Evolutionary conservation across 1,284 basidiomycete genomes (phyloP).

Genomic region (Schizopora paradoxa): DNA sequence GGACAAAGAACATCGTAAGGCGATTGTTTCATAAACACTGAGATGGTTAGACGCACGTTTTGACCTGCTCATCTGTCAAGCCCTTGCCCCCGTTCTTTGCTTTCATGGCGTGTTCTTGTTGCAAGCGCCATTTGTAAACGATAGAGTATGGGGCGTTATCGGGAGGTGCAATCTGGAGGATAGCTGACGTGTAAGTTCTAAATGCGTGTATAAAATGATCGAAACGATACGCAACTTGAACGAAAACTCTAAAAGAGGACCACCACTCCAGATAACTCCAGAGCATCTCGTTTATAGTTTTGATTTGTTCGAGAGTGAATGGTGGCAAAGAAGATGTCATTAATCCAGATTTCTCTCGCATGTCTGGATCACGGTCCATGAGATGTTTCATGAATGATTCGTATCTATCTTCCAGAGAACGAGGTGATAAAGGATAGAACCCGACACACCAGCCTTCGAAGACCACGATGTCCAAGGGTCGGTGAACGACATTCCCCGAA

Average conservation of each 20-base stretch:
- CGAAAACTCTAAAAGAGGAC: conserved; percentile 59
- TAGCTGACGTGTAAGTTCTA: background rate
- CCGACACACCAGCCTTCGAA: conserved; percentile 85
- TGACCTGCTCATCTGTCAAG: conserved; percentile 80
- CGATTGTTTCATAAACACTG: background rate
- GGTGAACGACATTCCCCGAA: conserved; percentile 35
- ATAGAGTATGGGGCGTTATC: conserved; percentile 45
- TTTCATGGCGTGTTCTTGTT: conserved; percentile 90
- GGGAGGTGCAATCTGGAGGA: conserved; percentile 44
- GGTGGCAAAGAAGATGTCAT: too few species aligned
- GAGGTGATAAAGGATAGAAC: conserved; percentile 66
- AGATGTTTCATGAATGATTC: too few species aligned
- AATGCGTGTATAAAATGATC: background rate
- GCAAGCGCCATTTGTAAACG: conserved; percentile 74
- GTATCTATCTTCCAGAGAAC: too few species aligned
- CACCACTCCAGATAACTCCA: conserved; percentile 60
- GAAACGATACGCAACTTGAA: conserved; percentile 48
- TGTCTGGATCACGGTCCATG: too few species aligned
- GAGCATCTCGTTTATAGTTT: conserved; percentile 58
- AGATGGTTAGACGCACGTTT: conserved; percentile 40
- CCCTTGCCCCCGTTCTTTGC: conserved; percentile 73
- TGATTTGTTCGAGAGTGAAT: conserved; percentile 42
- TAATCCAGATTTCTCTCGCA: too few species aligned
- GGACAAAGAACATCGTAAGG: conserved; percentile 1
- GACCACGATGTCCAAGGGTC: conserved; percentile 78